A percentile compares a stretch with the other conserved stretches of the same genome.
phyloP scores from a whole-genome alignment of 2,329 filamentous ascomycete species.

The Ophiostoma ulmi region DNA sequence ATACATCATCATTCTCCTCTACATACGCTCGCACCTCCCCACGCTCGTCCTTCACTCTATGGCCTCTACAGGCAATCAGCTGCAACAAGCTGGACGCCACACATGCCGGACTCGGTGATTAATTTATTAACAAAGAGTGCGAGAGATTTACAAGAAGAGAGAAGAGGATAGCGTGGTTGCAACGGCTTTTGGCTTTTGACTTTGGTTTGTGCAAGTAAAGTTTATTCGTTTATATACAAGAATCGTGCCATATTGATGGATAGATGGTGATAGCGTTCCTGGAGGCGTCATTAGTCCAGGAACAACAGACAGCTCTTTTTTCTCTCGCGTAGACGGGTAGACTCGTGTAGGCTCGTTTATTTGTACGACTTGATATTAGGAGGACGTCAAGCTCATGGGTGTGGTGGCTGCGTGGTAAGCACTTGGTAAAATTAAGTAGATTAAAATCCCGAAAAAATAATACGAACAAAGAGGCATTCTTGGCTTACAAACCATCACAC shows the following conservation, averaged over 20 bases:
- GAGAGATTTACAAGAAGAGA: not conserved
- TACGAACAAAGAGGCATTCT: not conserved
- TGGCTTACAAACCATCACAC: not conserved
- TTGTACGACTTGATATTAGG: not conserved
- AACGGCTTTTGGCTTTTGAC: not conserved
- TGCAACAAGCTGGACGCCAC: slow-evolving; percentile 3
- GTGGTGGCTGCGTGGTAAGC: not conserved
- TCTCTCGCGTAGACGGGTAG: not conserved
- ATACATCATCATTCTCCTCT: not conserved
- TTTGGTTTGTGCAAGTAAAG: not conserved
- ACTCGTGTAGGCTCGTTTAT: not conserved
- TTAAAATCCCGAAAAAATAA: not conserved
- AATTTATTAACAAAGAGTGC: not conserved
- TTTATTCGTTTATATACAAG: not conserved
- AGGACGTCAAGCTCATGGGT: not conserved
- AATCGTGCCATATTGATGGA: not conserved
- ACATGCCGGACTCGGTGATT: slow-evolving; percentile 13
- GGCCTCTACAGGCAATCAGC: not conserved
- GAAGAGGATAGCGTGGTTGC: not conserved
- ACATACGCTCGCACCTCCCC: not conserved
- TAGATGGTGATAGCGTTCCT: not conserved
- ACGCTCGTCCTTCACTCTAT: not conserved
- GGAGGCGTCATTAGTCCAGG: not conserved
- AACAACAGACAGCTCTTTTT: not conserved
- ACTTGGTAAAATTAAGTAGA: not conserved